Evolutionary conservation across 2,329 filamentous ascomycete genomes (phyloP).

Genomic region (Sporothrix inflata): DNA sequence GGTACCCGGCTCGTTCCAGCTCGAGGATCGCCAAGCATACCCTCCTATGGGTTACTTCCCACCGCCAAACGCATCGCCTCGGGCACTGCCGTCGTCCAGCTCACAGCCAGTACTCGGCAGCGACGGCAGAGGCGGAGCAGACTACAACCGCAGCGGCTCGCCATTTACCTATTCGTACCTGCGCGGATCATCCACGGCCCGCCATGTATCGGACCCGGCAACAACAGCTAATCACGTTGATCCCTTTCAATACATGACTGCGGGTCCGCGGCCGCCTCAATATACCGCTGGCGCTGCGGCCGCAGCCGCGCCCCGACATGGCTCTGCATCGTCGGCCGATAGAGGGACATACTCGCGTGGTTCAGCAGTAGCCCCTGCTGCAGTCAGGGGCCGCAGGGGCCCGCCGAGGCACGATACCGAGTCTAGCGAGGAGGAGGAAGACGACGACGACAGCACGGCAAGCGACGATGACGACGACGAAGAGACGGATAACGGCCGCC

Average conservation of each 20-base stretch:
- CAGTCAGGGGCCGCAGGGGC: conserved; percentile 42
- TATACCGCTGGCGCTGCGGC: conserved; percentile 41
- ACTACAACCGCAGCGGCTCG: conserved; percentile 45
- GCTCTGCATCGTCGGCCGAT: conserved; percentile 42
- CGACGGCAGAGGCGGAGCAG: conserved; percentile 40
- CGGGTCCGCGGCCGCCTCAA: conserved; percentile 47
- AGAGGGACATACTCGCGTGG: conserved; percentile 28
- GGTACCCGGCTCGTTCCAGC: conserved; percentile 45
- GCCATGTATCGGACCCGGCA: conserved; percentile 52
- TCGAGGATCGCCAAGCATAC: conserved; percentile 44
- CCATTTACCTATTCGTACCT: conserved; percentile 54
- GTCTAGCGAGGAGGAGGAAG: conserved; percentile 32
- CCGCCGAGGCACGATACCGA: conserved; percentile 41
- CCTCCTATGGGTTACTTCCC: conserved; percentile 58
- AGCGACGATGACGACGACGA: conserved; percentile 39
- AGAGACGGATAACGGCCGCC: conserved; percentile 33
- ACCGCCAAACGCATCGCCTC: conserved; percentile 44
- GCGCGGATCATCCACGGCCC: conserved; percentile 41
- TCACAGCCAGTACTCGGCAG: conserved; percentile 39
- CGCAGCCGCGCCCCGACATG: conserved; percentile 42
- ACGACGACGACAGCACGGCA: conserved; percentile 40
- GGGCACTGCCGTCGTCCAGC: conserved; percentile 36
- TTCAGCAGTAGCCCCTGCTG: conserved; percentile 37
- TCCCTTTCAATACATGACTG: conserved; percentile 59
- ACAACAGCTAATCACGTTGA: conserved; percentile 42